phyloP scores from a whole-genome alignment of 148 eudicot species.

The Vaccinium vitisidaea region DNA sequence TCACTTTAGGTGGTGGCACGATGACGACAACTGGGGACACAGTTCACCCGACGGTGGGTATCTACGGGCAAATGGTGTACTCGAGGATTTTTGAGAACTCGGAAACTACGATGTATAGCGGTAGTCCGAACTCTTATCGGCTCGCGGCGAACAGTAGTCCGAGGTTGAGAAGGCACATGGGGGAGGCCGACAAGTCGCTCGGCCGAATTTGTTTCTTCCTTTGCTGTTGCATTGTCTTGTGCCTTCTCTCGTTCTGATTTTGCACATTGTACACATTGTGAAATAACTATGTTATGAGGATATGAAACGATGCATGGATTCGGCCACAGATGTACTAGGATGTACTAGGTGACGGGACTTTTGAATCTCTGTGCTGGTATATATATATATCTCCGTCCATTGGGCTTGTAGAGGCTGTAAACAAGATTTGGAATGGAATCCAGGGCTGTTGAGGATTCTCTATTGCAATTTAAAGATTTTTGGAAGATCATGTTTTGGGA shows the following conservation, averaged over 20 bases:
- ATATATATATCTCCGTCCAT: not conserved
- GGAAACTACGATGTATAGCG: slow-evolving; percentile 26
- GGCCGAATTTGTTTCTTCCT: slow-evolving; percentile 64
- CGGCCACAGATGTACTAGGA: slow-evolving; percentile 1
- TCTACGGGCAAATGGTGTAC: slow-evolving; percentile 65
- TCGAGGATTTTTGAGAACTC: slow-evolving; percentile 54
- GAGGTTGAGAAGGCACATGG: slow-evolving; percentile 42
- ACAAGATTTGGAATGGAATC: not conserved
- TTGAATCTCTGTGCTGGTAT: slow-evolving; percentile 21
- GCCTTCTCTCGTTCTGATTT: slow-evolving; percentile 51
- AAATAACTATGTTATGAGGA: not conserved
- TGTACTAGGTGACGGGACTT: not conserved
- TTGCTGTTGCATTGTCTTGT: slow-evolving; percentile 45
- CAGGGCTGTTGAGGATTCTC: not conserved
- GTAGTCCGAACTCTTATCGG: slow-evolving; percentile 39
- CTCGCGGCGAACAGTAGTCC: slow-evolving; percentile 30
- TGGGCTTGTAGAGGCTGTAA: slow-evolving; percentile 6
- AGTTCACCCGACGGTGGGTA: slow-evolving; percentile 40
- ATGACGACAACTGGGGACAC: slow-evolving; percentile 18
- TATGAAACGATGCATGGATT: not conserved
- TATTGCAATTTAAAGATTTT: not conserved
- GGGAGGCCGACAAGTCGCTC: slow-evolving; percentile 52
- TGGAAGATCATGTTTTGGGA: too few relatives aligned
- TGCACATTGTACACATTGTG: slow-evolving; percentile 5
- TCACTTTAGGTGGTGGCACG: slow-evolving; percentile 39